Base-by-base conservation (phyloP, 768 basidiomycete genomes). In the Suillus alpinus region DNA sequence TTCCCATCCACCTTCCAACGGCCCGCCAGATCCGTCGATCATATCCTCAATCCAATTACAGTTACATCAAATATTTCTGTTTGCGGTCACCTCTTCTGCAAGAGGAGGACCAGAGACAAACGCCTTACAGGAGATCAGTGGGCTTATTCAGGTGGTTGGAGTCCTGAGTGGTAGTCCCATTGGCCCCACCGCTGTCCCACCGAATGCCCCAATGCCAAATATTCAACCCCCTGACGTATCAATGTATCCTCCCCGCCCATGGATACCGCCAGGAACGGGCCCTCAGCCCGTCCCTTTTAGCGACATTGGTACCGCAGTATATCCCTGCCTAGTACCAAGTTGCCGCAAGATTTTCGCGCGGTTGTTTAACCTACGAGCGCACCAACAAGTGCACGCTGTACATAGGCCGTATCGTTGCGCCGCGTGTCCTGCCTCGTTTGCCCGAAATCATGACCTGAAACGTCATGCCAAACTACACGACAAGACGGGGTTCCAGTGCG, bases 61-160 rank as follows among this genome's bases (percentile, higher is more conserved):
- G 39, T 80, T 92, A 14, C 89, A 92, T 63, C 89, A 91, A 63
- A 77, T 91, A 10, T 92, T 91, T 69, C 77, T 91, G 32, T 93
- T 92, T 69, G 83, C 87, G 1, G 85, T 91, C 60, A 92, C 88
- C 12, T 89, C 86, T 39, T 85, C 86, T 13, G 73, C 83, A 6
- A 73, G 76, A 31, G 80, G 79, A 31, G 86, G 83, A 34, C 75
- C 69, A 52, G 81, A 81, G 56, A 83, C 81, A 76, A 81, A 82
- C 59, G 77, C 80, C 0, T 74, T 92, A 1, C 89, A 90, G 69
- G 91, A 93, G 71, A 83, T 92, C 43, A 83, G 86, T 46, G 89
- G 88, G n/a, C 79, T 93, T 57, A 89, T 92, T 59, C 91, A 92
- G 66, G 88, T 92, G 63, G 81, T 93, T 47, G 90, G 90, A 20